These are phyloP conservation scores for Xylariaceae sp. DNA, from an alignment of 2,329 filamentous ascomycete species.

Conservation along the genomic window DNA sequence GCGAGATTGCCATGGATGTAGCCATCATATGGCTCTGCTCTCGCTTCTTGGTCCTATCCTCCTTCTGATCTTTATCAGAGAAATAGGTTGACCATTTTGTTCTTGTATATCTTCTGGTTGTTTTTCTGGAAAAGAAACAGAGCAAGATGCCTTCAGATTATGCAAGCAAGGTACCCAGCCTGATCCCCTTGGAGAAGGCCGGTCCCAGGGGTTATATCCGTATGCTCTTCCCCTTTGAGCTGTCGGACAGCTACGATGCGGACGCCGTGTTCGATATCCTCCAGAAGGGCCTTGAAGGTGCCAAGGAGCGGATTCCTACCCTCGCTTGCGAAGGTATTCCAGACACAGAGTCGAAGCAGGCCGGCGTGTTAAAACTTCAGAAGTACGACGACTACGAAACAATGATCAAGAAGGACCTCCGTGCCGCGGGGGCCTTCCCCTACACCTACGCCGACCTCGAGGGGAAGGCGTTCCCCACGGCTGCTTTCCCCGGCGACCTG, in stretches of 20 bases:
- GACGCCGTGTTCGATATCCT: conserved; percentile 24
- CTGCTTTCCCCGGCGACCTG: conserved; percentile 20
- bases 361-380: conserved; percentile 29
- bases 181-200: conserved; percentile 30
- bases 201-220: conserved; percentile 33
- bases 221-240: conserved; percentile 32
- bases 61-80: conserved; percentile 1
- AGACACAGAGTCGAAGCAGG: conserved; percentile 27
- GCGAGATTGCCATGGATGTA: too few species aligned
- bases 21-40: too few species aligned
- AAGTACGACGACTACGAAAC: conserved; percentile 24
- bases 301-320: conserved; percentile 27
- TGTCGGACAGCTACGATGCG: conserved; percentile 28
- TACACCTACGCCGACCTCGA: conserved; percentile 25
- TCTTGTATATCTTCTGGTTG: too few species aligned
- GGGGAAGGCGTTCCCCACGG: conserved; percentile 23
- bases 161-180: conserved; percentile 18
- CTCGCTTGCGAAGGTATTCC: conserved; percentile 31
- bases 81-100: too few species aligned
- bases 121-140: too few species aligned
- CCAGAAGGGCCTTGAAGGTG: conserved; percentile 27
- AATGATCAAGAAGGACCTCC: conserved; percentile 26
- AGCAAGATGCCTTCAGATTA: conserved; percentile 17
- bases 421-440: conserved; percentile 20
- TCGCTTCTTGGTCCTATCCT: conserved; percentile 3